phyloP scores from a whole-genome alignment of 1,284 basidiomycete species.

The Cutaneotrichosporon arboriforme region DNA sequence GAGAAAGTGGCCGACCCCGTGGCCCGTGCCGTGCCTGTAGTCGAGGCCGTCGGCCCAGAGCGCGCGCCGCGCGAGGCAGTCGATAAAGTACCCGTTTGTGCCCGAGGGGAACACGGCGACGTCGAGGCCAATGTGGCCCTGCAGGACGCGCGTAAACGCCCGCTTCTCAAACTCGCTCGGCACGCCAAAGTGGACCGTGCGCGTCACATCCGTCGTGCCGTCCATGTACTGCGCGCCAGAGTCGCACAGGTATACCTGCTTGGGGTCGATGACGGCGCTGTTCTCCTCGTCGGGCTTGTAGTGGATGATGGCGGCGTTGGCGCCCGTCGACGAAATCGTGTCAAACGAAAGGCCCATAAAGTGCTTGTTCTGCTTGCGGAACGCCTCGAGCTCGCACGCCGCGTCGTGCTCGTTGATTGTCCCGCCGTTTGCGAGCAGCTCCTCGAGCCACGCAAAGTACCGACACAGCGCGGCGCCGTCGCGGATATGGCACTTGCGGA shows the following conservation, averaged over 20 bases:
- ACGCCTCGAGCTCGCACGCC: constrained; percentile 71
- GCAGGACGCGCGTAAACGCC: constrained; percentile 76
- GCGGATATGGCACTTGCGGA: constrained; percentile 79
- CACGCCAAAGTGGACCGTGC: constrained; percentile 87
- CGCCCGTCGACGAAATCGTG: constrained; percentile 85
- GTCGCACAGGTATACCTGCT: constrained; percentile 91
- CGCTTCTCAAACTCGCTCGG: constrained; percentile 77
- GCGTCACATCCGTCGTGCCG: constrained; percentile 87
- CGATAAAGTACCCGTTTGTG: constrained; percentile 59
- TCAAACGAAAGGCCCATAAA: constrained; percentile 87
- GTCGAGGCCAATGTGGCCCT: constrained; percentile 52
- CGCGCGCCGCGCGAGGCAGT: constrained; percentile 74
- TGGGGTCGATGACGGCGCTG: constrained; percentile 67
- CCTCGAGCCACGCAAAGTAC: constrained; percentile 94
- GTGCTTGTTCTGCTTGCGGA: constrained; percentile 68
- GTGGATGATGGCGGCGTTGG: constrained; percentile 90
- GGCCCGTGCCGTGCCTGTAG: constrained; percentile 77
- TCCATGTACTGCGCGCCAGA: constrained; percentile 88
- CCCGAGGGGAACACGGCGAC: constrained; percentile 77
- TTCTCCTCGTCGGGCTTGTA: constrained; percentile 73
- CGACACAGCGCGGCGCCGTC: constrained; percentile 80
- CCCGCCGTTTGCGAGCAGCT: constrained; percentile 62
- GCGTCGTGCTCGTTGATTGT: constrained; percentile 74
- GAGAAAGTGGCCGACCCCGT: constrained; percentile 86
- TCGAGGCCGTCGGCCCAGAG: constrained; percentile 87